Evolutionary conservation across 805 yeast species (phyloP), one percentile per base, ranked within the genome.

Genomic region (Lipomyces spencermartinsiae): DNA sequence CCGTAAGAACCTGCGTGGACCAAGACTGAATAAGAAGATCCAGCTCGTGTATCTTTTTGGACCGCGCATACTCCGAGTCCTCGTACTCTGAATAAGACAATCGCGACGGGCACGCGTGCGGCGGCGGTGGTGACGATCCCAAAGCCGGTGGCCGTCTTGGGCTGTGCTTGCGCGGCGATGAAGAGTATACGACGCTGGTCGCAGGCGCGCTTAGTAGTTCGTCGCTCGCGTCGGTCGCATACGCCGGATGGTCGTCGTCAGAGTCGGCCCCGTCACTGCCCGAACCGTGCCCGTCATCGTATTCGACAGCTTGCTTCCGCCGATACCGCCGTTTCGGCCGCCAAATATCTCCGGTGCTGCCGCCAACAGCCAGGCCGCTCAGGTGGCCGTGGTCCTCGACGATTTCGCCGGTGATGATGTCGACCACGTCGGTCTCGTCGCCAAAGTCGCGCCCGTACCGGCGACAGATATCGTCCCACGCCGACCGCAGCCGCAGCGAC

Each of bases 381-480:
- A 91, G 73, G 76, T 91, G 96, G 1, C 97, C 97, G 62, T 85
- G 83, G 73, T 91, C 93, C 39, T 80, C 84, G 1, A 87, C 76
- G 1, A 91, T 84, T 65, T 84, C 81, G 0, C 94, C 93, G 0
- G 92, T 86, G 9, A 76, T 74, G 29, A 91, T 73, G 75, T 91
- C 93, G 14, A 82, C 75, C 5, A 81, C 72, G 67, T 81, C 84
- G 14, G 82, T 81, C 58, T 78, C 80, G 19, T 76, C 72, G 14
- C 71, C 73, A 43, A 74, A 70, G 29, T 75, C 79, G 49, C 70
- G 72, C 14, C 71, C 71, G 69, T 79, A 81, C 67, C 75, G 74
- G 33, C 68, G 74, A 43, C 78, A 76, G 33, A 81, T 79, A 1
- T 71, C 66, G 14, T 76, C 75, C 82, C 82, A 78, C 5, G 79